Base-by-base conservation (phyloP, 2,329 filamentous ascomycete genomes). In the Ascochyta lentis region DNA sequence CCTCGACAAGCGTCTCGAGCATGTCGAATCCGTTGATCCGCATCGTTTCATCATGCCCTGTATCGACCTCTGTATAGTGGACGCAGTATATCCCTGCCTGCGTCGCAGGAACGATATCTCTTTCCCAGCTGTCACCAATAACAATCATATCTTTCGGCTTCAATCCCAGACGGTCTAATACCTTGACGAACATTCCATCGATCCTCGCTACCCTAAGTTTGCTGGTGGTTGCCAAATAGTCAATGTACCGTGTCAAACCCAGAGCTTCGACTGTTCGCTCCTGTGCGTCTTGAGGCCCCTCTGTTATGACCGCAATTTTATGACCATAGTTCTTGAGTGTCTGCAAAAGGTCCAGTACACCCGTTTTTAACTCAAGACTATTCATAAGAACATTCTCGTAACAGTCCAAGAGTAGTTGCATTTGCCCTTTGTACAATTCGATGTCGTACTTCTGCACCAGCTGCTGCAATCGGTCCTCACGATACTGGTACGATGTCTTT, bases 241-340 rank as follows among this genome's bases (percentile, higher is more conserved):
- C 70, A 15, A 75, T 47, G 31, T 64, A 69, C 0, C 53, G 35
- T 35, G 19, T 29, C 26, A 77, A 12, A 6, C 71, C 72, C 13
- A 79, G 64, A n/a, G 70, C 60, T 13, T 62, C 42, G 1, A 80
- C 38, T 0, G 80, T 79, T 63, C 79, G 76, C 57, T 78, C 70
- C 49, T 83, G 80, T 2, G 79, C 75, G 63, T 82, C 80, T 35
- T 78, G 73, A 0, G 79, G 80, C 0, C 80, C 79, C 59, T 83
- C 80, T 0, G 80, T 82, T 0, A 83, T 71, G 16, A 82, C 60
- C 0, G 73, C 70, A 3, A 82, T 67, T n/a, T 72, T 78, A 59
- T 79, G 78, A 0, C 73, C 72, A 0, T 68, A 58, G 0, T 29
- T 10, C 46, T 72, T 76, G 3, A 82, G 59, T 1, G 59, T 61